Conservation (phyloP, 2,329 filamentous ascomycete genomes). For the Botryotinia narcissicola region DNA sequence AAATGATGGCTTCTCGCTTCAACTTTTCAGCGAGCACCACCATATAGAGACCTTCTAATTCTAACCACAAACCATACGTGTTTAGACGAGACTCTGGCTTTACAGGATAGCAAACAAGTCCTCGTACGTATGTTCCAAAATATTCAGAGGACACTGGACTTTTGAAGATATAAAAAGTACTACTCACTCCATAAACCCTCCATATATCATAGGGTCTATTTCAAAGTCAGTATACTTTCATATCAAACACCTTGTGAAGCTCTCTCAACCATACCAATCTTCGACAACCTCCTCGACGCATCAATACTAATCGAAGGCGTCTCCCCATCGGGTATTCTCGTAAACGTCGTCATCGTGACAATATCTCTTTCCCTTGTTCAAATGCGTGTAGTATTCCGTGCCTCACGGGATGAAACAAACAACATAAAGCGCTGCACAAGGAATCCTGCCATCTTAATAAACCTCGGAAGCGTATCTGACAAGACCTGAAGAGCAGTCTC, state of each 20-base stretch:
- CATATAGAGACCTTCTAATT: background rate
- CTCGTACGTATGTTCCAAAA: accelerated
- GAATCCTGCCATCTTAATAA: slow-evolving; percentile 16
- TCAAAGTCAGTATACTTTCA: background rate
- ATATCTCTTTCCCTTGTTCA: background rate
- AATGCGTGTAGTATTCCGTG: background rate
- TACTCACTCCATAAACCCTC: slow-evolving; percentile 76
- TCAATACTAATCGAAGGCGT: slow-evolving; percentile 65
- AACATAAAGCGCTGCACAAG: slow-evolving; percentile 8
- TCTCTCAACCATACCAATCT: slow-evolving; percentile 48
- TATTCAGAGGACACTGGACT: background rate
- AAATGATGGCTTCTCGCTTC: background rate
- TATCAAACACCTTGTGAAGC: background rate
- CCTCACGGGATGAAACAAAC: slow-evolving; percentile 1
- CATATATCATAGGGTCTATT: slow-evolving; percentile 72
- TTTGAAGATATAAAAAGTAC: background rate
- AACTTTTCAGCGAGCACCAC: background rate
- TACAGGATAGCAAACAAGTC: background rate
- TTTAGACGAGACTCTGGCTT: background rate
- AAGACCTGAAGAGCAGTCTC: background rate
- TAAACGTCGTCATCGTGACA: slow-evolving; percentile 66
- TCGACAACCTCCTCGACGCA: slow-evolving; percentile 61
- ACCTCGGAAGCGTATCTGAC: background rate
- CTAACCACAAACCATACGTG: background rate
- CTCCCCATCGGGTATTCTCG: slow-evolving; percentile 60